Evolutionary conservation across 306 rosid species (phyloP).

Genomic region (Macrotyloma uniflorum): DNA sequence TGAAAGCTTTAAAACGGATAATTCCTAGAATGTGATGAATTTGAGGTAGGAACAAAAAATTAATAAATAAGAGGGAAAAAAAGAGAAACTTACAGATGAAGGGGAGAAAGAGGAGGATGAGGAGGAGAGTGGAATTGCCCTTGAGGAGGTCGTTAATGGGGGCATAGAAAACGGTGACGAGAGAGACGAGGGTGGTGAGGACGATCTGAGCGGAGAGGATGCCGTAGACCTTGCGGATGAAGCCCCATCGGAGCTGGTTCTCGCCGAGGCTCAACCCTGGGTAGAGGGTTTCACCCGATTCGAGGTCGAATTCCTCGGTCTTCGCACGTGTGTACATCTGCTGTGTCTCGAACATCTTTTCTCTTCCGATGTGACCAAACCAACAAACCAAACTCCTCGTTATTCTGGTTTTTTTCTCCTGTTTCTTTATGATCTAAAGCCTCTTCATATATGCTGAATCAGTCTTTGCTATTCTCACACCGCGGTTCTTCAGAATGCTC

Average conservation of each 20-base stretch:
- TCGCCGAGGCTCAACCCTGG: conserved; percentile 81
- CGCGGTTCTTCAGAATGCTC: not conserved
- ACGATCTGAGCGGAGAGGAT: conserved; percentile 84
- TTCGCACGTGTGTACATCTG: conserved; percentile 54
- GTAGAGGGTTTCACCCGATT: conserved; percentile 79
- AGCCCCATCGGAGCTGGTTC: conserved; percentile 98
- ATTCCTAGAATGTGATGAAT: not conserved
- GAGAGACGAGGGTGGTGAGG: conserved; percentile 78
- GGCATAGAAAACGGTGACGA: conserved; percentile 70
- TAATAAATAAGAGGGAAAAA: too few species aligned
- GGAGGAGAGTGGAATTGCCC: conserved; percentile 71
- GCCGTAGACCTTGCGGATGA: conserved; percentile 93
- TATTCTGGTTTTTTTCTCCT: not conserved
- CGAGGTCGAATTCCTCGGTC: conserved; percentile 62
- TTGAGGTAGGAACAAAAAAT: not conserved
- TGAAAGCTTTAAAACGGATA: too few species aligned
- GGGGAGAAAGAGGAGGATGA: conserved; percentile 81
- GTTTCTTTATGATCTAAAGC: not conserved
- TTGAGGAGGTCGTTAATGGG: conserved; percentile 79
- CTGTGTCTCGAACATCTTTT: conserved; percentile 28
- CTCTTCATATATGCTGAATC: not conserved
- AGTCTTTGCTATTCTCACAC: not conserved
- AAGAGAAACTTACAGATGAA: conserved; percentile 58
- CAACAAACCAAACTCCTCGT: not conserved
- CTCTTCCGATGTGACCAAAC: not conserved